These are phyloP conservation scores for Sphenostylis stenocarpa DNA, from an alignment of 306 rosid genomes.

Conservation along the genomic window DNA sequence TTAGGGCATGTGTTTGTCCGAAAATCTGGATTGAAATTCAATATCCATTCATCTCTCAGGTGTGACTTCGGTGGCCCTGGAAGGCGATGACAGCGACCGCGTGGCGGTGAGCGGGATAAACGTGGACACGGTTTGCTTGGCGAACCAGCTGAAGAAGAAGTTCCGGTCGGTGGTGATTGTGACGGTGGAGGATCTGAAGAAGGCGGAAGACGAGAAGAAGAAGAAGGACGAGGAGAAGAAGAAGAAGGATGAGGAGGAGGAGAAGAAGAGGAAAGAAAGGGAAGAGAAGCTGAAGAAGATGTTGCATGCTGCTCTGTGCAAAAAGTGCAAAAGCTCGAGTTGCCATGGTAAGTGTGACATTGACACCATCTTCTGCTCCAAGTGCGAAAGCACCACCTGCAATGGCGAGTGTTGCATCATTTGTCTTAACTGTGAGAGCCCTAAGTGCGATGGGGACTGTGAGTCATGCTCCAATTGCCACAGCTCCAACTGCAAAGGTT, in stretches of 20 bases:
- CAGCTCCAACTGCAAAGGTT: neutral
- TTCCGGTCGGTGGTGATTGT: conserved; percentile 18
- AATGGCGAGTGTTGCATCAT: neutral
- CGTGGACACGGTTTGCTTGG: conserved; percentile 28
- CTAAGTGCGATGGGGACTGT: conserved; percentile 1
- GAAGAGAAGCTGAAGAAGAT: neutral
- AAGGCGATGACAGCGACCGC: conserved; percentile 38
- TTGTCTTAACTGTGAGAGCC: neutral
- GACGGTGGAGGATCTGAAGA: conserved; percentile 27
- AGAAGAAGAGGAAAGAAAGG: neutral
- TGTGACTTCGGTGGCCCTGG: conserved; percentile 45
- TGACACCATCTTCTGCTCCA: neutral
- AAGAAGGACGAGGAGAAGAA: neutral
- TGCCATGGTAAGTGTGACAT: conserved; percentile 1
- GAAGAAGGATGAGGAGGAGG: neutral
- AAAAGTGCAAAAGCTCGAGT: neutral
- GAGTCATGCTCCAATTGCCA: neutral
- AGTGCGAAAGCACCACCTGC: neutral
- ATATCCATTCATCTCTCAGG: conserved; percentile 19
- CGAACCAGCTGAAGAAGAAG: conserved; percentile 33
- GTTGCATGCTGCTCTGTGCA: neutral
- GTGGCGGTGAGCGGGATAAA: conserved; percentile 41
- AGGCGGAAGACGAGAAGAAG: neutral
- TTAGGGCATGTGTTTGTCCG: neutral
- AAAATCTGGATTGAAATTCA: neutral